Evolutionary conservation across 805 yeast genomes (phyloP), one percentile per base, ranked within the genome.

Genomic region (Yamadazyma kitorensis): DNA sequence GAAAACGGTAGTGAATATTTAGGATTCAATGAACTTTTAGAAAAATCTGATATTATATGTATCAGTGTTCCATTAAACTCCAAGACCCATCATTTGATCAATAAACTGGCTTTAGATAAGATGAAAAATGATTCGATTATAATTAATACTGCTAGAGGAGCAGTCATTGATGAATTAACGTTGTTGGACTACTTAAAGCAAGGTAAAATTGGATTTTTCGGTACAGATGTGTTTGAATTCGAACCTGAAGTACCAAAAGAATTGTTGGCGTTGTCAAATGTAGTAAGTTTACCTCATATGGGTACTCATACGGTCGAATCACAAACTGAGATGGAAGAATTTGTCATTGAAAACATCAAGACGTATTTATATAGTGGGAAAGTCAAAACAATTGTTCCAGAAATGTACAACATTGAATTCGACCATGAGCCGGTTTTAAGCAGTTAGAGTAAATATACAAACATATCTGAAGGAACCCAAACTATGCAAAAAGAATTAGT

Each of bases 61-160:
- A 64, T 88, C 41, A 82, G 82, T 49, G 69, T 88, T 31, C 97
- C 96, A 24, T 72, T 86, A 55, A 87, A 84, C 57, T 51, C 73
- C 12, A 54, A 74, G 24, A 88, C 97, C 1, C 74, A 65, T 39
- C 95, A 88, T 55, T 65, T 78, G 29, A 69, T 88, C 54, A 72
- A 82, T 58, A 71, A 64, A 29, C 79, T 70, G 9, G 65, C 79
- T 2, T 70, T 88, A 35, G 52, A 60, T 16, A 75, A 80, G 57
- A 79, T 84, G 85, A 88, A 88, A 58, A 76, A 78, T 38, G 93
- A 88, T 25, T 88, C 80, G 21, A 77, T 84, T 11, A 61, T 81
- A 17, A 80, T 86, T 25, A 88, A 88, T 61, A 86, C 95, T 9
- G 93, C 96, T 5, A 75, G 97, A 51, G 97, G 97, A 13, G 82